Evolutionary conservation across 768 basidiomycete species (phyloP).

Genomic region (Serendipita vermifera): DNA sequence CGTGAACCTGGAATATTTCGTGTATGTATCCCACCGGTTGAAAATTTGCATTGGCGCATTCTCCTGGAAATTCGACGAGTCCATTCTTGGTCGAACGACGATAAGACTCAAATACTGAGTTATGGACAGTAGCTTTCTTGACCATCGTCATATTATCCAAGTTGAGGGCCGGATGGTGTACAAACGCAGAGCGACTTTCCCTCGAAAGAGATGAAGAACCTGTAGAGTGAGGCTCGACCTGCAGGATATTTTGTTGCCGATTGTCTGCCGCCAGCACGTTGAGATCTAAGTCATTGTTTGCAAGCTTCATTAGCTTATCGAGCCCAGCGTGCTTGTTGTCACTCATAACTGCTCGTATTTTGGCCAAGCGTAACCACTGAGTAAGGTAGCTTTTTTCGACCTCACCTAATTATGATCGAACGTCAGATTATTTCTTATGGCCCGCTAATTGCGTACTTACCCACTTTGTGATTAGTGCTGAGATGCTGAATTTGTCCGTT

Average conservation of each 20-base stretch:
- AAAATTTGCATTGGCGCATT: neutral
- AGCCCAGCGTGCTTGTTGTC: neutral
- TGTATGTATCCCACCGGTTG: neutral
- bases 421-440: neutral
- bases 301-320: neutral
- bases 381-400: neutral
- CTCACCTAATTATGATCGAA: neutral
- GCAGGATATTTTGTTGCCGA: too few species aligned
- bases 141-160: too few species aligned
- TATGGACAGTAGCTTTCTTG: too few species aligned
- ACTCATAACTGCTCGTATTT: neutral
- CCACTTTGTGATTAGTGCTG: conserved; percentile 18
- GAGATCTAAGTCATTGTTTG: neutral
- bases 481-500: conserved; percentile 21
- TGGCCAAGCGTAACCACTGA: neutral
- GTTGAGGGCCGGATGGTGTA: too few species aligned
- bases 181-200: neutral
- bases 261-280: neutral
- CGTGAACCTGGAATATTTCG: neutral
- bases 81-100: neutral
- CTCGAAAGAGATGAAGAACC: neutral
- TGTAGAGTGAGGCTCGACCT: too few species aligned
- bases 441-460: conserved; percentile 19
- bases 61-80: too few species aligned
- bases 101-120: neutral